A percentile compares a stretch with the other conserved stretches of the same genome.
Evolutionary conservation across 345 rosid species (phyloP).

Genomic region (Brassica juncea): DNA sequence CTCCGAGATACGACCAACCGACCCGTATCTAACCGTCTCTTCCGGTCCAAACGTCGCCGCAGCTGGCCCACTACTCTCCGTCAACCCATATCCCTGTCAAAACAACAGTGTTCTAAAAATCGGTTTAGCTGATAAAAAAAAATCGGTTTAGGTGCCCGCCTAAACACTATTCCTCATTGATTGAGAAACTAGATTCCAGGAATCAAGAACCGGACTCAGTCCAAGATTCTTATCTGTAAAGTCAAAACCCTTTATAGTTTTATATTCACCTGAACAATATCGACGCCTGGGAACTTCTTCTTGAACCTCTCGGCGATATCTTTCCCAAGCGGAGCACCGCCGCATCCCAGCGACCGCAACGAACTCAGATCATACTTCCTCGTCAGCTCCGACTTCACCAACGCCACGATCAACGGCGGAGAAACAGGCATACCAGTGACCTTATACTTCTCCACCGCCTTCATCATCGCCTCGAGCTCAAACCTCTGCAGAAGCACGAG

Average conservation of each 20-base stretch:
- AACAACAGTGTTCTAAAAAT: background rate
- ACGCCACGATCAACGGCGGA: conserved; percentile 73
- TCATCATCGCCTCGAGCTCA: conserved; percentile 53
- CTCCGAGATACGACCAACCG: conserved; percentile 71
- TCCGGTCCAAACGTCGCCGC: conserved; percentile 53
- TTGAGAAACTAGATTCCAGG: conserved; percentile 12
- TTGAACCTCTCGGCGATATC: conserved; percentile 67
- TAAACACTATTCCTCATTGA: background rate
- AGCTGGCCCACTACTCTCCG: conserved; percentile 73
- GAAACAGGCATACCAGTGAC: conserved; percentile 73
- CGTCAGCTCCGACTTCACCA: conserved; percentile 68
- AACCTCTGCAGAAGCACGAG: conserved; percentile 55
- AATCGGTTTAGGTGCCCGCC: background rate
- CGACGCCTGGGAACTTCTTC: conserved; percentile 70
- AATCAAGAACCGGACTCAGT: background rate
- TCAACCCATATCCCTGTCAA: conserved; percentile 88
- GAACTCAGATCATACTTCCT: conserved; percentile 68
- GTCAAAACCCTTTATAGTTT: background rate
- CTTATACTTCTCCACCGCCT: conserved; percentile 59
- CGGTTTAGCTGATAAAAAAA: background rate
- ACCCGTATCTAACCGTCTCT: conserved; percentile 54
- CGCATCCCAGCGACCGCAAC: conserved; percentile 54
- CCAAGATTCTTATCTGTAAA: conserved; percentile 6
- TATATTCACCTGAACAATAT: conserved; percentile 57
- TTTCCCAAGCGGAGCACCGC: conserved; percentile 87